Base-by-base conservation (phyloP, 2,329 filamentous ascomycete species). In the Colletotrichum euphorbiae region DNA sequence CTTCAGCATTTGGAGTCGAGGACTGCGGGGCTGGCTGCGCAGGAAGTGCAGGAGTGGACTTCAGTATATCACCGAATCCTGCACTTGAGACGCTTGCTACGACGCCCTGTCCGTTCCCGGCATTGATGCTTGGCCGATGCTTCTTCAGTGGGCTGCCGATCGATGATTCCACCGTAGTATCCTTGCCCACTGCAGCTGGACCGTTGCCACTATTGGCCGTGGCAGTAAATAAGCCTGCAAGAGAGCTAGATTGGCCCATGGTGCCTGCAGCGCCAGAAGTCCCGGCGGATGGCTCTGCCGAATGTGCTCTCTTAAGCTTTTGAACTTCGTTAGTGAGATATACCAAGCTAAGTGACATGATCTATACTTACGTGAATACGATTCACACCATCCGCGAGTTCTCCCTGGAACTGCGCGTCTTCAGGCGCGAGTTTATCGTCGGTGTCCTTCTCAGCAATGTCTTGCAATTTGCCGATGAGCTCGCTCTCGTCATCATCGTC, bases 231-330 rank as follows among this genome's bases (percentile, higher is more conserved):
- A 8, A 31, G 5, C 45, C 43, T 13, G 51, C 56, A 38, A 59
- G 42, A 28, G 56, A 21, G 19, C 43, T 19, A 8, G 60, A 40
- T 24, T 42, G 28, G 17, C 42, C 50, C 11, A 28, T 7, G 15
- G 28, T 67, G 19, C 13, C 21, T 19, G 48, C 31, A 21, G 12
- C 31, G 12, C 28, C 38, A 21, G 43, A n/a, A 28, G 46, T 24
- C 6, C 15, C 58, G 28, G 69, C 73, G 74, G 83, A 84, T 11
- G 89, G 90, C 57, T 94, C 92, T 43, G 86, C 87, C 9, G 92
- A 94, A 77, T 93, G 92, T 71, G 92, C 90, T 71, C 92, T 87
- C 83, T 95, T 95, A 70, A 95, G 88, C 92, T 94, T 74, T 74
- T 43, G 54, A 31, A 19, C 4, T 13, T 8, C 11, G 28, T 46